A percentile compares a stretch with the other conserved stretches of the same genome.
Conservation (phyloP, 1,139 yeast species). For the Blastobotrys arbuscula region DNA sequence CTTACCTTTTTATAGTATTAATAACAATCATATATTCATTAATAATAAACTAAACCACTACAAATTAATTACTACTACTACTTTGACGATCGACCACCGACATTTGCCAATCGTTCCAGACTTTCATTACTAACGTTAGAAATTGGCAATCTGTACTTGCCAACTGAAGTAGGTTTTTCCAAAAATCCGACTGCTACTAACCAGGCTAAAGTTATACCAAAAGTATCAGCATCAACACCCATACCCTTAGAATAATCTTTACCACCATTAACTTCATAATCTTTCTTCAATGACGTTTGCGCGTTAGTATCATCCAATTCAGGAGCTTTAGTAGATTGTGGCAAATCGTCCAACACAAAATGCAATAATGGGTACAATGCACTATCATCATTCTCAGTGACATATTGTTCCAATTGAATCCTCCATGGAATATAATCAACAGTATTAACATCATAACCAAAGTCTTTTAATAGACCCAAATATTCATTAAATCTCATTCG, state of each 20-base stretch:
- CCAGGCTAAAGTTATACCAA: constrained; percentile 77
- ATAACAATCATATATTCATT: neutral
- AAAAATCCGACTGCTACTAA: constrained; percentile 74
- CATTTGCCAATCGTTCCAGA: constrained; percentile 58
- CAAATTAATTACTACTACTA: constrained; percentile 2
- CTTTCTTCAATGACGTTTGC: constrained; percentile 52
- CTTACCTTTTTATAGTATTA: constrained; percentile 1
- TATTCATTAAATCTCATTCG: constrained; percentile 74
- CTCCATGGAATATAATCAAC: constrained; percentile 79
- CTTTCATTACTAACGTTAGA: constrained; percentile 54
- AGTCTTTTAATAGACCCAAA: constrained; percentile 55
- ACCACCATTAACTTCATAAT: constrained; percentile 60
- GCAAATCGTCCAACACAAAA: constrained; percentile 87
- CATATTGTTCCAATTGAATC: constrained; percentile 64
- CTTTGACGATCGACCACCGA: constrained; percentile 71
- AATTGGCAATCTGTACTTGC: constrained; percentile 47
- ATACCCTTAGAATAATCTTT: constrained; percentile 60
- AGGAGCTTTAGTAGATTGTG: constrained; percentile 89
- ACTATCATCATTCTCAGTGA: constrained; percentile 65
- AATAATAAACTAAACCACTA: neutral
- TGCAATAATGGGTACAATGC: constrained; percentile 92
- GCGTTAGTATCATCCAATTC: constrained; percentile 88
- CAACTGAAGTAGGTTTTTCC: constrained; percentile 45
- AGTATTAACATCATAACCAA: constrained; percentile 63
- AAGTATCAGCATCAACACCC: constrained; percentile 61